These are phyloP conservation scores for Phyllosticta capitalensis DNA, from an alignment of 2,329 filamentous ascomycete genomes.

Conservation along the genomic window DNA sequence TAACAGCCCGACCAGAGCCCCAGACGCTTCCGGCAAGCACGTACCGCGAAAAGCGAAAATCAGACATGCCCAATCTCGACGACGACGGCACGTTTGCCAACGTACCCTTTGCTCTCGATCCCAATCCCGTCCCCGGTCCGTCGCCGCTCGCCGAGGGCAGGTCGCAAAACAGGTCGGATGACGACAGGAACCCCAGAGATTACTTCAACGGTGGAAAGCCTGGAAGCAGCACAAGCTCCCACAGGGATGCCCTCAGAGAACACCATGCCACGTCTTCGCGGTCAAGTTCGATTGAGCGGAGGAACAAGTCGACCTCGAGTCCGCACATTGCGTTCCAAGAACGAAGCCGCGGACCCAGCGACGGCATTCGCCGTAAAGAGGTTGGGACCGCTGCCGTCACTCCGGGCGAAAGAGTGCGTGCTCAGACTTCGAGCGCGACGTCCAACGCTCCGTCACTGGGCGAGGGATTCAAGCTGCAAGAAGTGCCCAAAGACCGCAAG, in stretches of 20 bases:
- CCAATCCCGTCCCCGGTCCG: constrained; percentile 35
- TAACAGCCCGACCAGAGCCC: constrained; percentile 27
- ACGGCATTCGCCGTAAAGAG: constrained; percentile 40
- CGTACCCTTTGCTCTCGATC: constrained; percentile 43
- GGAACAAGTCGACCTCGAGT: constrained; percentile 40
- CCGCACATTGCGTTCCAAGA: constrained; percentile 93
- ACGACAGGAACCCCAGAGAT: constrained; percentile 27
- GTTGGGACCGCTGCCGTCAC: constrained; percentile 17
- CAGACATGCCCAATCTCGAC: constrained; percentile 52
- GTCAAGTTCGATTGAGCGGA: constrained; percentile 36
- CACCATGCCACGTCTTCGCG: constrained; percentile 30
- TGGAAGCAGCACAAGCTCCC: constrained; percentile 19
- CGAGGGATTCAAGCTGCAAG: constrained; percentile 62
- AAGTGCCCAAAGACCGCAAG: constrained; percentile 61
- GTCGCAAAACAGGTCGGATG: constrained; percentile 19
- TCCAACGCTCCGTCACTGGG: constrained; percentile 20
- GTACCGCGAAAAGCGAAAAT: constrained; percentile 71
- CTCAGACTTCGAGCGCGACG: constrained; percentile 26
- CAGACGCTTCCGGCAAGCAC: constrained; percentile 63
- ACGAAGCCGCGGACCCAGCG: constrained; percentile 58
- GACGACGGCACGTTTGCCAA: constrained; percentile 39
- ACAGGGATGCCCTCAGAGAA: constrained; percentile 34
- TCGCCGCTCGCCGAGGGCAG: constrained; percentile 27
- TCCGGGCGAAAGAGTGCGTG: constrained; percentile 40
- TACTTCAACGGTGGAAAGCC: constrained; percentile 33